phyloP scores from a whole-genome alignment of 2,329 filamentous ascomycete species.

The Venturia pyrina region DNA sequence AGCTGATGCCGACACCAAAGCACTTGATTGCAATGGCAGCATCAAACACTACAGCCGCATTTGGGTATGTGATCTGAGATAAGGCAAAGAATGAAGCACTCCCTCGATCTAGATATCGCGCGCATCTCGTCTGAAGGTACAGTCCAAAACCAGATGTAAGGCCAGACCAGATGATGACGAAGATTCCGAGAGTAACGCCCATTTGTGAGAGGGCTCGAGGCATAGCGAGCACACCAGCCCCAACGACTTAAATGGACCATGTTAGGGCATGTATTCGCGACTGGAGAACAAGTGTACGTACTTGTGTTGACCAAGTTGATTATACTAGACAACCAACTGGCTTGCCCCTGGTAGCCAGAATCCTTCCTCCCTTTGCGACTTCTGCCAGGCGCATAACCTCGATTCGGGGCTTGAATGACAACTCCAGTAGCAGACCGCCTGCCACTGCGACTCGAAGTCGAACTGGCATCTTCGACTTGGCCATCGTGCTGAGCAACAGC shows the following conservation, averaged over 20 bases:
- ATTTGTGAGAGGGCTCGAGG: slow-evolving; percentile 93
- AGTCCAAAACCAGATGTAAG: slow-evolving; percentile 83
- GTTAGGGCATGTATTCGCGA: not conserved
- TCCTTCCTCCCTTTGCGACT: slow-evolving; percentile 47
- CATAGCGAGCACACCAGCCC: slow-evolving; percentile 89
- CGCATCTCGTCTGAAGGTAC: slow-evolving; percentile 88
- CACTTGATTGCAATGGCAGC: slow-evolving; percentile 94
- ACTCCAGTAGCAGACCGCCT: not conserved
- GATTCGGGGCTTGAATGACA: not conserved
- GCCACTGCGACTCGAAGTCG: not conserved
- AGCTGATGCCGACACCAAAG: slow-evolving; percentile 93
- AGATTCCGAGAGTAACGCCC: slow-evolving; percentile 74
- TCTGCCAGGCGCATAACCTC: not conserved
- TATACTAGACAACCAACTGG: slow-evolving; percentile 81
- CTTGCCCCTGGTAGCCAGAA: slow-evolving; percentile 59
- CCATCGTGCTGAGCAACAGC: not conserved
- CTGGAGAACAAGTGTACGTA: slow-evolving; percentile 32
- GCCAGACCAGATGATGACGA: slow-evolving; percentile 87
- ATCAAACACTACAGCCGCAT: slow-evolving; percentile 91
- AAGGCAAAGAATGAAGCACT: slow-evolving; percentile 90
- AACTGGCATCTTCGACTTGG: not conserved
- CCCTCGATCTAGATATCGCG: slow-evolving; percentile 84
- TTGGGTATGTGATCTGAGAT: slow-evolving; percentile 92
- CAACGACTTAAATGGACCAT: slow-evolving; percentile 55
- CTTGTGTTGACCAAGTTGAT: slow-evolving; percentile 96